phyloP scores from a whole-genome alignment of 345 rosid species.

The Conringia planisiliqua region DNA sequence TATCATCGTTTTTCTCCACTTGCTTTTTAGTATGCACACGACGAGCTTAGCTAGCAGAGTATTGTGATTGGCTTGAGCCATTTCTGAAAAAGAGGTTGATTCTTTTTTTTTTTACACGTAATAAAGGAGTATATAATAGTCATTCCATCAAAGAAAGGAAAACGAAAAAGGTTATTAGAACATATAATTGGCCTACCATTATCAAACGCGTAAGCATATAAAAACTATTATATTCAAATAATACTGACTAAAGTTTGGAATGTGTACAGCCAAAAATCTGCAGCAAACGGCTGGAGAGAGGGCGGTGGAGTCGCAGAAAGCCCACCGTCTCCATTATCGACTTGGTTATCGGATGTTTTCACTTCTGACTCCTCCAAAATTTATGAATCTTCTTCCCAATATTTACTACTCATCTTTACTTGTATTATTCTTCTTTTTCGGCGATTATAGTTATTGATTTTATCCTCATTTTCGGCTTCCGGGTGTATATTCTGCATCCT shows the following conservation, averaged over 20 bases:
- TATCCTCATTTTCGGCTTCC: neutral
- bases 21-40: slow-evolving; percentile 24
- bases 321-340: slow-evolving; percentile 34
- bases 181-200: slow-evolving; percentile 21
- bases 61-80: slow-evolving; percentile 32
- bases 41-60: slow-evolving; percentile 38
- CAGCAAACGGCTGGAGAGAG: slow-evolving; percentile 41
- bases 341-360: slow-evolving; percentile 45
- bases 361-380: slow-evolving; percentile 37
- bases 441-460: neutral
- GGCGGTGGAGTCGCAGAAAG: slow-evolving; percentile 23
- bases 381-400: slow-evolving; percentile 9
- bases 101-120: slow-evolving; percentile 24
- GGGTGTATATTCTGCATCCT: neutral
- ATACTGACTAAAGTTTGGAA: slow-evolving; percentile 12
- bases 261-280: slow-evolving; percentile 54
- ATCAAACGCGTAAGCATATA: neutral
- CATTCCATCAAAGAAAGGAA: slow-evolving; percentile 25
- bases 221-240: neutral
- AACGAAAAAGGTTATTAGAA: neutral
- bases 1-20: neutral
- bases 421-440: neutral
- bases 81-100: slow-evolving; percentile 6
- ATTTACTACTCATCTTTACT: neutral
- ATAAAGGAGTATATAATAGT: slow-evolving; percentile 30